Conservation (phyloP, 108 stramenopile genomes). For the Chaetoceros muelleri region DNA sequence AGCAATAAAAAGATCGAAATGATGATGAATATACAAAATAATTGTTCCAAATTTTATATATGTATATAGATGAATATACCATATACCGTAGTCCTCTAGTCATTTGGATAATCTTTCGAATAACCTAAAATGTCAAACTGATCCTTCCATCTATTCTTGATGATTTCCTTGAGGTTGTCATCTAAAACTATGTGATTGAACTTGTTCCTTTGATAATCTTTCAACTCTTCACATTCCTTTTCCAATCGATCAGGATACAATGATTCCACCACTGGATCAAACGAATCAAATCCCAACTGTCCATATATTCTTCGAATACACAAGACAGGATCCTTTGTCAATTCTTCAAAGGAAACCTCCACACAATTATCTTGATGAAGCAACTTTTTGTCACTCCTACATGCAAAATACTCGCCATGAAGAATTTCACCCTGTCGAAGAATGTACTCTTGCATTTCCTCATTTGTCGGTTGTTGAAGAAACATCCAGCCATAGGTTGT, state of each 20-base stretch:
- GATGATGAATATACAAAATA: no score
- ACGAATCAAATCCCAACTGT: slow-evolving; percentile 12
- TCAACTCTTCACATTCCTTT: background rate
- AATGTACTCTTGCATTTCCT: slow-evolving; percentile 28
- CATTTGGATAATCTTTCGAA: slow-evolving; percentile 5
- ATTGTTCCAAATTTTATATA: no score
- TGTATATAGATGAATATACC: no score
- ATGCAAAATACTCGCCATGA: slow-evolving; percentile 14
- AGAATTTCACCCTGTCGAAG: slow-evolving; percentile 31
- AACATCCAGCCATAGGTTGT: slow-evolving; percentile 36
- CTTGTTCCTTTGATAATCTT: slow-evolving; percentile 13
- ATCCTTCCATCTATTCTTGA: slow-evolving; percentile 22
- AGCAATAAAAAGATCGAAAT: no score
- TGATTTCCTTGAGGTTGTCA: slow-evolving; percentile 1
- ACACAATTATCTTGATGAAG: slow-evolving; percentile 1
- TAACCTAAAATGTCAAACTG: slow-evolving; percentile 25
- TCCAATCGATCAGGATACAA: background rate
- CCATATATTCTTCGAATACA: slow-evolving; percentile 17
- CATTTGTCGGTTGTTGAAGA: slow-evolving; percentile 14
- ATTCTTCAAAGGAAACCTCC: slow-evolving; percentile 27
- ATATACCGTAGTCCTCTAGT: no score
- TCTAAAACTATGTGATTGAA: slow-evolving; percentile 6
- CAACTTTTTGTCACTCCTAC: slow-evolving; percentile 7
- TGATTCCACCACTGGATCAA: background rate
- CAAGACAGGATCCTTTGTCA: slow-evolving; percentile 16